Evolutionary conservation across 2,329 filamentous ascomycete genomes (phyloP).

Genomic region (Aureobasidium sp.): DNA sequence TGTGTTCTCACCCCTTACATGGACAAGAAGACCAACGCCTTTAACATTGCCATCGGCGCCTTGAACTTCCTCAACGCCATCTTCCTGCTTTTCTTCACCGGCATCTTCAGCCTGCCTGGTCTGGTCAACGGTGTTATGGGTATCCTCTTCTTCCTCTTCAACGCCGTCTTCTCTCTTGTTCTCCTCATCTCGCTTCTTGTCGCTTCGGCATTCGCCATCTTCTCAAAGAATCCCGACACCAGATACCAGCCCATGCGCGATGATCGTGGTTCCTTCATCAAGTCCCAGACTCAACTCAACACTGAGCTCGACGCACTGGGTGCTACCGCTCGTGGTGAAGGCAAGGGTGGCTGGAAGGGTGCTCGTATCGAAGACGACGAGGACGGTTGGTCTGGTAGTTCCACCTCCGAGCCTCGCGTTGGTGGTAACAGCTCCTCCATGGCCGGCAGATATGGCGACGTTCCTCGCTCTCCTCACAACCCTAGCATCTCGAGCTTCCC

Average conservation of each 20-base stretch:
- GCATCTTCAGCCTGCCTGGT: conserved; percentile 84
- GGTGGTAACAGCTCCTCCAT: conserved; percentile 41
- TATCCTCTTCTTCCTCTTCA: conserved; percentile 88
- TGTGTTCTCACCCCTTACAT: conserved; percentile 93
- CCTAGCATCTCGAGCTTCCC: conserved; percentile 24
- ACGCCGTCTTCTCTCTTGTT: conserved; percentile 84
- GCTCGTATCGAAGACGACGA: conserved; percentile 78
- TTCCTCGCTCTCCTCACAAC: conserved; percentile 24
- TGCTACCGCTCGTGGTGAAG: conserved; percentile 86
- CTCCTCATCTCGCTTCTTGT: conserved; percentile 85
- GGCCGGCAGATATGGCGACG: conserved; percentile 35
- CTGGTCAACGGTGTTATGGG: conserved; percentile 91
- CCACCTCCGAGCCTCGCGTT: conserved; percentile 45
- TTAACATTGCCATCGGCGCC: conserved; percentile 92
- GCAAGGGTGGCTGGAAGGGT: conserved; percentile 45
- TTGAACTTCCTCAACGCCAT: conserved; percentile 94
- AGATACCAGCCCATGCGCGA: conserved; percentile 98
- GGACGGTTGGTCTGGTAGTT: conserved; percentile 70
- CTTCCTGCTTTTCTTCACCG: conserved; percentile 89
- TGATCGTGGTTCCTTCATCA: conserved; percentile 97
- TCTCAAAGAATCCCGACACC: conserved; percentile 94
- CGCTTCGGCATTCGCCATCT: conserved; percentile 80
- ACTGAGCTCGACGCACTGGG: conserved; percentile 93
- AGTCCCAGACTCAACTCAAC: conserved; percentile 88
- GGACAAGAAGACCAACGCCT: conserved; percentile 98